A percentile compares a stretch with the other conserved stretches of the same genome.
Conservation (phyloP, 129 eudicot species). For the Flaveria sonorensis region DNA sequence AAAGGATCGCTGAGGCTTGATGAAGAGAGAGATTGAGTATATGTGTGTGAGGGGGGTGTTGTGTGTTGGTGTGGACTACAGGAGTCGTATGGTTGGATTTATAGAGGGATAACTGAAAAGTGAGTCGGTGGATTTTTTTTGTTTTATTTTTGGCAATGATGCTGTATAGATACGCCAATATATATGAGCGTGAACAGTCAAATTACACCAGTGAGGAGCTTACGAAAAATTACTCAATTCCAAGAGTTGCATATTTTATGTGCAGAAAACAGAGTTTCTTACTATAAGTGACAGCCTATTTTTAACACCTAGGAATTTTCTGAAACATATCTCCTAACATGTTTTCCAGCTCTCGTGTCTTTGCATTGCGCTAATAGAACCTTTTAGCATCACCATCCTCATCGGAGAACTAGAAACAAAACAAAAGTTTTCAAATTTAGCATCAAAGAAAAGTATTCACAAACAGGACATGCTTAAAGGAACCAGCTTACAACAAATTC, state of each 20-base stretch:
- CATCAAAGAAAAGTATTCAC: too few relatives aligned
- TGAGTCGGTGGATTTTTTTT: neutral
- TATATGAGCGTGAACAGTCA: neutral
- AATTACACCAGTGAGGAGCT: neutral
- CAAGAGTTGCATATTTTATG: constrained; percentile 2
- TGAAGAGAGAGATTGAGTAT: neutral
- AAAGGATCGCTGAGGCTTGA: neutral
- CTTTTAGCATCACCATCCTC: too few relatives aligned
- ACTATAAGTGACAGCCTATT: neutral
- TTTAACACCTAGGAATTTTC: constrained; percentile 62
- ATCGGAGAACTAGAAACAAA: too few relatives aligned
- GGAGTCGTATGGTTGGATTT: neutral
- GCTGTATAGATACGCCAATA: neutral
- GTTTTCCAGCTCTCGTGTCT: too few relatives aligned
- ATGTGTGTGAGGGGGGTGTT: too few relatives aligned
- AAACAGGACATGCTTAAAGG: too few relatives aligned
- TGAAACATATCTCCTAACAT: too few relatives aligned
- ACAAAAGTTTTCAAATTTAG: too few relatives aligned
- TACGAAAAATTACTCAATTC: constrained; percentile 6
- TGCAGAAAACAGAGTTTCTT: neutral
- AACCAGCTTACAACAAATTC: too few relatives aligned
- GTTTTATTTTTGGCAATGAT: neutral
- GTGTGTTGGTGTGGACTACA: too few relatives aligned
- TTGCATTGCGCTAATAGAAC: too few relatives aligned
- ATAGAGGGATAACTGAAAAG: neutral